phyloP scores from a whole-genome alignment of 768 basidiomycete species.

The Favolaschia claudopus region DNA sequence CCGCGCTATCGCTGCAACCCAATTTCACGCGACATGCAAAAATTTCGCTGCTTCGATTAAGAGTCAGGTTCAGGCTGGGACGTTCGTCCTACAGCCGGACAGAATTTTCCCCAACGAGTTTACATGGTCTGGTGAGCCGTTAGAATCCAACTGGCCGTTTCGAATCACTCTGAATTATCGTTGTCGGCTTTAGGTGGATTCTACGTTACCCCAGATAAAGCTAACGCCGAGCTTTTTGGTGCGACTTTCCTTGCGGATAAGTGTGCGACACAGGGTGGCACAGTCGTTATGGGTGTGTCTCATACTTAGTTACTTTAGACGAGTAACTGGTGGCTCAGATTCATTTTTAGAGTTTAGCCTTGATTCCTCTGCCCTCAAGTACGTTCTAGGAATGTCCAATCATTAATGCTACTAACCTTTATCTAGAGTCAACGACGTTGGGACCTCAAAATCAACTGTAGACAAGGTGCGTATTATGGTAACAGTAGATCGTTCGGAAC shows the following conservation, averaged over 20 bases:
- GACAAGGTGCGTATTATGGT: not conserved
- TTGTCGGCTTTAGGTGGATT: no score
- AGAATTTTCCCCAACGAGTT: constrained; percentile 2
- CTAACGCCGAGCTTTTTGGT: constrained; percentile 10
- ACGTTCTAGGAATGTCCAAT: not conserved
- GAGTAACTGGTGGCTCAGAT: not conserved
- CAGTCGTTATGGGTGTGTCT: constrained; percentile 4
- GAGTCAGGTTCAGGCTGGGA: not conserved
- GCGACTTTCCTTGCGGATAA: constrained; percentile 2
- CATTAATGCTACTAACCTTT: not conserved
- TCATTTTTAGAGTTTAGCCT: not conserved
- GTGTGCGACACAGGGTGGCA: not conserved
- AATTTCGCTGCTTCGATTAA: constrained; percentile 5
- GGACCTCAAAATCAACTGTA: not conserved
- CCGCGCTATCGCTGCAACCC: not conserved
- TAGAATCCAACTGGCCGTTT: no score
- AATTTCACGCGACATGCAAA: constrained; percentile 16
- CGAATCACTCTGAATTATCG: no score
- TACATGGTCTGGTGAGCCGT: constrained; percentile 1
- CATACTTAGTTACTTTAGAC: no score
- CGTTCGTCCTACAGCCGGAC: not conserved
- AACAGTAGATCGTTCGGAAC: not conserved
- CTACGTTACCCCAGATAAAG: constrained; percentile 11
- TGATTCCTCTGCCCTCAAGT: not conserved
- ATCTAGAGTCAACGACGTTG: not conserved